These are phyloP conservation scores for Hygrophorus russula DNA, from an alignment of 768 basidiomycete species.

Conservation along the genomic window DNA sequence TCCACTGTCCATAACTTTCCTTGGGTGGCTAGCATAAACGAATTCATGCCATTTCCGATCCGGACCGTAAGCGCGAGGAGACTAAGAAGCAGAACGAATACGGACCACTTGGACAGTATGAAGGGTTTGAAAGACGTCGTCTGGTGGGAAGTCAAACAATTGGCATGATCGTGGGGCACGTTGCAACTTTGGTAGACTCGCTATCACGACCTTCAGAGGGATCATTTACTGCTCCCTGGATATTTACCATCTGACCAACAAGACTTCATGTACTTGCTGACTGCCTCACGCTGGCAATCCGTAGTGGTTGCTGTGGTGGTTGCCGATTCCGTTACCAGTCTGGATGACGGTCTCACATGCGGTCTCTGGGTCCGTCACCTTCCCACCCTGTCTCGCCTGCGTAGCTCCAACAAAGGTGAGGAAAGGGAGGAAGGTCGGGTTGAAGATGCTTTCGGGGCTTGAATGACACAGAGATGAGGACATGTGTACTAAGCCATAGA, in stretches of 20 bases:
- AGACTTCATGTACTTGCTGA: slow-evolving; percentile 8
- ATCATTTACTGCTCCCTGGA: no score
- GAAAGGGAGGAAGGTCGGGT: slow-evolving; percentile 25
- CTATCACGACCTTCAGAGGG: no score
- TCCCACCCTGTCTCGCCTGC: slow-evolving; percentile 21
- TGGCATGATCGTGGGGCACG: no score
- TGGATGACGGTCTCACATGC: slow-evolving; percentile 26
- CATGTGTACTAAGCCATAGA: background rate
- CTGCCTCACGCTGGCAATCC: slow-evolving; percentile 25
- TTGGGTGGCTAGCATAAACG: slow-evolving; percentile 2
- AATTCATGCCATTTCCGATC: no score
- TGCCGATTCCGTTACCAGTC: slow-evolving; percentile 27
- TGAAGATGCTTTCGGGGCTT: slow-evolving; percentile 17
- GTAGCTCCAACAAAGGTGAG: slow-evolving; percentile 34
- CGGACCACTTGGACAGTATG: no score
- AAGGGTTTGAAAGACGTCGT: no score
- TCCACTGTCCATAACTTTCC: background rate
- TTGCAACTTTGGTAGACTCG: no score
- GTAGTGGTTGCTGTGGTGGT: slow-evolving; percentile 28
- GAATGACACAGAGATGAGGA: background rate
- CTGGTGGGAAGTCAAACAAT: no score
- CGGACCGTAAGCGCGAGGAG: no score
- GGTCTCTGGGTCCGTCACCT: slow-evolving; percentile 20
- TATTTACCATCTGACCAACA: no score
- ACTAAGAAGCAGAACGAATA: no score